Base-by-base conservation (phyloP, 139 green algal genomes). In the Monoraphidium neglectum region DNA sequence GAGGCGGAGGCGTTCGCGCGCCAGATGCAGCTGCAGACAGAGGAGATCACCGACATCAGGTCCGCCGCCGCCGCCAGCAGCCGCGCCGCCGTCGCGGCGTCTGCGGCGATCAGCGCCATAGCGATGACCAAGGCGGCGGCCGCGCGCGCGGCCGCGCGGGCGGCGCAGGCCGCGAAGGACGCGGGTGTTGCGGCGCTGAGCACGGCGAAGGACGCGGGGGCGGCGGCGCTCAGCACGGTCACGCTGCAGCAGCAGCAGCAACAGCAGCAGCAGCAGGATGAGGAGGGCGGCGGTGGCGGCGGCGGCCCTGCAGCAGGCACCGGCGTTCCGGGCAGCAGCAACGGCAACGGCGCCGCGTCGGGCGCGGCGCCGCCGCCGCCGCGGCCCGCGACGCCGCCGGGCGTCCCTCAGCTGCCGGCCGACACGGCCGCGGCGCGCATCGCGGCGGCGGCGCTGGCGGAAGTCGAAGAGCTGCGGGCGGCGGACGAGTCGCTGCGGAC, bases 121-220 rank as follows among this genome's bases (percentile, higher is more conserved):
- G 93, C 93, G 0, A 94, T 98, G 59, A 96, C 94, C 24, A 92
- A 94, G 67, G 94, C 91, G 18, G 93, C 91, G 3, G 92, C 93
- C 24, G 93, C 93, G 18, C 81, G 92, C 3, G 93, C 92, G 16
- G 92, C 92, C 21, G 84, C 89, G 16, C 81, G 87, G 35, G 87
- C 87, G 0, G 80, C 87, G 46, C 53, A 59, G 3, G 73, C 77
- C 21, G 84, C 83, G 37, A 73, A 82, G 57, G 71, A 72, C 15
- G 82, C 82, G 2, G 76, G 68, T 0, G 64, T 46, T 28, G 66
- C 57, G 38, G 68, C 74, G 56, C 56, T 63, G 56, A 30, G 12
- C 10, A 30, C 56, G 56, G 56, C 56, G 26, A 8, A 51, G 43
- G 12, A 51, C 43, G 43, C 43, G 10, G 56, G 26, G 56, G 56